A percentile compares a stretch with the other conserved stretches of the same genome.
phyloP scores from a whole-genome alignment of 495 filamentous ascomycete species.

The Penicillium turbatum region DNA sequence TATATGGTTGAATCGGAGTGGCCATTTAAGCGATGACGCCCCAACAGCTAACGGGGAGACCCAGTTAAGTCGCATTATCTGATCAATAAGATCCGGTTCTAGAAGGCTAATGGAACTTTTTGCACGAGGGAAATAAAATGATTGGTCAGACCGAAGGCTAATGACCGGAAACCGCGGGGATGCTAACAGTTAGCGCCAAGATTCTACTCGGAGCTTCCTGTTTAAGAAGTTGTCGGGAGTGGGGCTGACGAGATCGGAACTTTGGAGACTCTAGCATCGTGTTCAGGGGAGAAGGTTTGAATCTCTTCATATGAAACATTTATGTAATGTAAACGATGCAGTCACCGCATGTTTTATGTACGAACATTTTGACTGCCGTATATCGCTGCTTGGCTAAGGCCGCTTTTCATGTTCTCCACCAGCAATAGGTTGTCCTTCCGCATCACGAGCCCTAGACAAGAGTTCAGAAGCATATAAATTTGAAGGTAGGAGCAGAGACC shows the following conservation, averaged over 20 bases:
- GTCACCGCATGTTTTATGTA: too few species aligned
- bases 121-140: neutral
- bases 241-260: slow-evolving; percentile 6
- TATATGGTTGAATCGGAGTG: neutral
- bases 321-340: too few species aligned
- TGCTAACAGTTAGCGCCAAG: slow-evolving; percentile 11
- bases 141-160: neutral
- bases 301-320: neutral
- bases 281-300: neutral
- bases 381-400: too few species aligned
- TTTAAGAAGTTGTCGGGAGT: slow-evolving; percentile 23
- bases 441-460: too few species aligned
- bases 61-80: neutral
- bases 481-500: too few species aligned
- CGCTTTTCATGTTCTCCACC: too few species aligned
- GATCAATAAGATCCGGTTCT: slow-evolving; percentile 2
- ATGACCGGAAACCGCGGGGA: neutral
- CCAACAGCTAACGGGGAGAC: neutral
- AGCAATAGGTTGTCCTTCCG: too few species aligned
- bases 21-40: slow-evolving; percentile 4
- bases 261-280: neutral
- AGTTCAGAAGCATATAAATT: too few species aligned
- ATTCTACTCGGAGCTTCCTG: slow-evolving; percentile 12
- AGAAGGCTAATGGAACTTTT: neutral
- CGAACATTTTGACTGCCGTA: too few species aligned